Evolutionary conservation across 345 rosid species (phyloP), one percentile per base, ranked within the genome.

Genomic region (Eucalyptus regnans): DNA sequence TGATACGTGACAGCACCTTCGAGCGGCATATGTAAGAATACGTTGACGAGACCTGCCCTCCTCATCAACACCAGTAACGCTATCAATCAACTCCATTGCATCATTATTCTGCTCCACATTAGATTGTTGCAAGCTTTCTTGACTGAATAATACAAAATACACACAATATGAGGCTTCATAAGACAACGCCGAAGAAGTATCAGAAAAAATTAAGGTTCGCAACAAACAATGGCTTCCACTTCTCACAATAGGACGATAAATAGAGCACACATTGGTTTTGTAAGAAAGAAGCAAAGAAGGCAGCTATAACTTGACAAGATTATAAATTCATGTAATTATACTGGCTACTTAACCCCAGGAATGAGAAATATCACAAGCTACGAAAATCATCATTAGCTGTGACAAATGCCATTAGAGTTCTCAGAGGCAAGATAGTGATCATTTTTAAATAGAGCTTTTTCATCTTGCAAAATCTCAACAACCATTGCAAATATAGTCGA

Each of bases 31-130:
- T 20, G 97, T 93, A 88, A 98, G 99, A 94, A 98, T 95, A 68
- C 98, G 95, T 90, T 98, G 99, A 86, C 99, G 99, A 86, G 99
- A 98, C 86, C 98, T 94, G 62, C 99, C 99, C 90, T 98, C 99
- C 92, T 98, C 99, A 88, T 98, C 99, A 90, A 92, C 91, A 90
- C 97, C 96, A 49, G 95, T 94, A 54, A 97, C 96, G 89, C 96
- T 95, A 89, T 93, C 94, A 79, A 98, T 98, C 96, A 97, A 92
- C 90, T 97, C 97, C 96, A 98, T 96, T 2, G 98, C 95, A 80
- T 97, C 94, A 94, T 90, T 95, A 90, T 92, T 95, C 92, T 95
- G 97, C 71, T 95, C 97, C 23, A 58, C 86, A 27, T 64, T 50
- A n/a, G 89, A 87, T 71, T 90, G 92, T 68, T 93, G 97, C 16